Percentiles rank a stretch among this genome's conserved stretches.
Evolutionary conservation across 345 rosid genomes (phyloP).

Genomic region (Eucalyptus shirleyi): DNA sequence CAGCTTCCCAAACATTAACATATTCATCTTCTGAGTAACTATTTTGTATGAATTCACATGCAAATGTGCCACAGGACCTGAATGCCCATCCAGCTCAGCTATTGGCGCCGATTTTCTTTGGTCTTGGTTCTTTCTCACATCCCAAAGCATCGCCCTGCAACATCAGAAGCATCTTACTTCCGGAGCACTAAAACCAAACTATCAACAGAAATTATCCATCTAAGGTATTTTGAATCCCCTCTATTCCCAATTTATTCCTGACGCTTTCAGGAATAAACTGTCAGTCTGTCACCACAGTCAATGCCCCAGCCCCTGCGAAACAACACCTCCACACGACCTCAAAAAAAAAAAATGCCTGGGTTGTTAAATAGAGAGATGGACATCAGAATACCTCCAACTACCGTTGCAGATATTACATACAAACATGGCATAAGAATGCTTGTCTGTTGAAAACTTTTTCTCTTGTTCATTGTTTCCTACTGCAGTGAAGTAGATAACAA

Average conservation of each 20-base stretch:
- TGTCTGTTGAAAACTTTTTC: neutral
- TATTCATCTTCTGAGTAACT: conserved; percentile 22
- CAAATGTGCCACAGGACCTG: conserved; percentile 13
- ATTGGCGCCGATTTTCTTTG: conserved; percentile 11
- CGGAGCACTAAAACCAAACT: neutral
- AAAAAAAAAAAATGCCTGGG: neutral
- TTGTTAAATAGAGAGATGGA: neutral
- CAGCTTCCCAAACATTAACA: conserved; percentile 40
- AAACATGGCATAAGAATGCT: neutral
- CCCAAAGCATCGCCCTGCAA: conserved; percentile 57
- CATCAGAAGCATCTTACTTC: neutral
- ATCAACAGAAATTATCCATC: accelerated
- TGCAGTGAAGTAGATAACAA: neutral
- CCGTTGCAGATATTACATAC: neutral
- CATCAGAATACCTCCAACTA: neutral
- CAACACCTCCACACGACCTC: neutral
- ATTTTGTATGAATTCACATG: conserved; percentile 46
- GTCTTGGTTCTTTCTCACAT: conserved; percentile 29
- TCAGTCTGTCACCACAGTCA: neutral
- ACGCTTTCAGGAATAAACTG: neutral
- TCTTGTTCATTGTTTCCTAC: neutral
- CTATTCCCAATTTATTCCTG: neutral
- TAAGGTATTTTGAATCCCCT: neutral
- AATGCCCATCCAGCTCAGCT: conserved; percentile 41
- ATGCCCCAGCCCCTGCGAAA: neutral